These are phyloP conservation scores for Gardenia jasminoides DNA, from an alignment of 257 asterid species.

Conservation along the genomic window DNA sequence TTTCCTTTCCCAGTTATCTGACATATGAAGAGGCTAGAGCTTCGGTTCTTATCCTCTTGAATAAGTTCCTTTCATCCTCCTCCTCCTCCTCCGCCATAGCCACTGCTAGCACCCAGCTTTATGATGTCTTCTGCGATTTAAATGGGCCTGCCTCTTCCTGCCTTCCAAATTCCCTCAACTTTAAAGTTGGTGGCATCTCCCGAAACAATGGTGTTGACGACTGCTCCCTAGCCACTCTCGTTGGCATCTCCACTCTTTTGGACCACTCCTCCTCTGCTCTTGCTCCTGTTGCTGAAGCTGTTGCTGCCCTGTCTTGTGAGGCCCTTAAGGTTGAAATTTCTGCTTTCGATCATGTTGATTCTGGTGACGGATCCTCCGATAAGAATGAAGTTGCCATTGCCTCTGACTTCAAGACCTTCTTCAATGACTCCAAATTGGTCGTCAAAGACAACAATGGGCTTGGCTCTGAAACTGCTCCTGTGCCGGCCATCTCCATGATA, in stretches of 20 bases:
- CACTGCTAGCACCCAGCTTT: conserved; percentile 31
- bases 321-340: conserved; percentile 62
- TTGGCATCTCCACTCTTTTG: conserved; percentile 55
- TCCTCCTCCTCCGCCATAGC: too few species aligned
- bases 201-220: conserved; percentile 24
- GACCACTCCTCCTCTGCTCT: conserved; percentile 53
- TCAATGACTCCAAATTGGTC: conserved; percentile 70
- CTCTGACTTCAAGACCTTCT: conserved; percentile 61
- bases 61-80: conserved; percentile 55
- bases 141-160: too few species aligned
- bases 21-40: conserved; percentile 53
- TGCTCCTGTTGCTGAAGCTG: conserved; percentile 51
- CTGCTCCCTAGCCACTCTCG: conserved; percentile 53
- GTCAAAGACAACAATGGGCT: too few species aligned
- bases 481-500: conserved; percentile 47
- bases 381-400: conserved; percentile 89
- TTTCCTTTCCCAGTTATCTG: conserved; percentile 49
- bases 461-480: conserved; percentile 26
- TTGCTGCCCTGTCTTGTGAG: conserved; percentile 88
- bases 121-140: conserved; percentile 35
- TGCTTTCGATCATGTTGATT: conserved; percentile 70
- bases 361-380: conserved; percentile 84
- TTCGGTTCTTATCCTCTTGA: conserved; percentile 56
- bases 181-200: conserved; percentile 33
- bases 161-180: conserved; percentile 10